These are phyloP conservation scores for Ogataea hybrid DNA, from an alignment of 1,139 yeast species.

Conservation along the genomic window DNA sequence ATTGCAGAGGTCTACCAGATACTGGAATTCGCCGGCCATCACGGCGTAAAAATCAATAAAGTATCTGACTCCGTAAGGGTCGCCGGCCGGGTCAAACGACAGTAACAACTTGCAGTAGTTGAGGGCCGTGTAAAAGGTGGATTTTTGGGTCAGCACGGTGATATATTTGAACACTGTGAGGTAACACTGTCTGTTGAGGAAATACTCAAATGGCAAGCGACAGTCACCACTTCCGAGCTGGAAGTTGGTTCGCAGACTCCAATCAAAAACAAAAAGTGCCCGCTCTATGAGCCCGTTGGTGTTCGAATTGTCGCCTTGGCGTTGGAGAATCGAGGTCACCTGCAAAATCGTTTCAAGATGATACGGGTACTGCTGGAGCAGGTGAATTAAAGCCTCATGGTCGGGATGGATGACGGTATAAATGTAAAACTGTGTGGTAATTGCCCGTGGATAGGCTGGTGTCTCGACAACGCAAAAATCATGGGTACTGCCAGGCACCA, in stretches of 20 bases:
- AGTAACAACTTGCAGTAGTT: slow-evolving; percentile 69
- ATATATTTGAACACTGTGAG: slow-evolving; percentile 73
- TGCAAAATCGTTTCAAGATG: slow-evolving; percentile 76
- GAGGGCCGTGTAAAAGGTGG: slow-evolving; percentile 75
- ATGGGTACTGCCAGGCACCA: slow-evolving; percentile 42
- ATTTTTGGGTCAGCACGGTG: slow-evolving; percentile 68
- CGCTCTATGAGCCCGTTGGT: slow-evolving; percentile 73
- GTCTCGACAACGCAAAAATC: slow-evolving; percentile 50
- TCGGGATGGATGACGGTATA: slow-evolving; percentile 70
- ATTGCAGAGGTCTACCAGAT: slow-evolving; percentile 52
- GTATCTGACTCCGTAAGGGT: slow-evolving; percentile 81
- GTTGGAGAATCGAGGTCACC: slow-evolving; percentile 68
- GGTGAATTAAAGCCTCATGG: slow-evolving; percentile 60
- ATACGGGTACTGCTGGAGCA: slow-evolving; percentile 63
- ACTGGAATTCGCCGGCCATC: slow-evolving; percentile 62
- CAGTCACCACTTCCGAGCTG: slow-evolving; percentile 57
- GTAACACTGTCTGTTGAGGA: slow-evolving; percentile 75
- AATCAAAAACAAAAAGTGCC: slow-evolving; percentile 75
- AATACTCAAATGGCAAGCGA: slow-evolving; percentile 74
- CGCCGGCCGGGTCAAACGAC: slow-evolving; percentile 72
- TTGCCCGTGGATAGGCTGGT: slow-evolving; percentile 33
- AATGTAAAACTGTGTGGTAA: slow-evolving; percentile 50
- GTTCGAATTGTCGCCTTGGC: slow-evolving; percentile 75
- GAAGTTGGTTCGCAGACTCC: slow-evolving; percentile 50
- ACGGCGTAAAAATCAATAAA: slow-evolving; percentile 80